Evolutionary conservation across 2,329 filamentous ascomycete genomes (phyloP), one percentile per base, ranked within the genome.

Genomic region (Phyllosticta citriasiana): DNA sequence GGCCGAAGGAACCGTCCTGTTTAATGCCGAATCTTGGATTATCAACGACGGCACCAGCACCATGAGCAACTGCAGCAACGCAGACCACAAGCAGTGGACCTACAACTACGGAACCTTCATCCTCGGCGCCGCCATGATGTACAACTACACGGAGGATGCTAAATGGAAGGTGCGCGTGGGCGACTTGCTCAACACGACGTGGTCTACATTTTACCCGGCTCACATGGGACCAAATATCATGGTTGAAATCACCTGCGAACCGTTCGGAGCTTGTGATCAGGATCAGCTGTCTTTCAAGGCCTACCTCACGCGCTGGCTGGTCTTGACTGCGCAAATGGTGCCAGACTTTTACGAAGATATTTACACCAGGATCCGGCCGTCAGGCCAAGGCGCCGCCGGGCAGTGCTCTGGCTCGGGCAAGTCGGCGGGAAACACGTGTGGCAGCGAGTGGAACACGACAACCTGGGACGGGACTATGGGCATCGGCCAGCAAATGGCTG

Each of bases 221-320:
- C 82, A 84, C 65, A 73, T 78, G 6, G 73, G 82, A 14, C 76
- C 84, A 68, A 79, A 79, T 52, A 78, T 87, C 65, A 84, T 88
- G 66, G 84, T 77, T 61, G 89, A 93, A 72, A 74, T 83, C 2
- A 78, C 84, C 12, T 93, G 89, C 74, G 88, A 91, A 66, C 74
- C 79, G 2, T 74, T 69, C 2, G 70, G 72, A 24, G 80, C 75
- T 22, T 93, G 89, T 77, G 86, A 86, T 62, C 79, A 82, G 55
- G 89, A 93, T 67, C 88, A 91, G 78, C 73, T 83, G 63, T 83
- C 84, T 1, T 91, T 88, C 81, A 89, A 89, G 73, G 87, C 86
- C 50, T 85, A 86, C 62, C 77, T 89, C 19, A 80, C 84, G 66
- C 81, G 85, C 51, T 88, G 86, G 84, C 76, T 90, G 66, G 78